Evolutionary conservation across 2,329 filamentous ascomycete genomes (phyloP), one percentile per base, ranked within the genome.

Genomic region (Epichloe glyceriae): DNA sequence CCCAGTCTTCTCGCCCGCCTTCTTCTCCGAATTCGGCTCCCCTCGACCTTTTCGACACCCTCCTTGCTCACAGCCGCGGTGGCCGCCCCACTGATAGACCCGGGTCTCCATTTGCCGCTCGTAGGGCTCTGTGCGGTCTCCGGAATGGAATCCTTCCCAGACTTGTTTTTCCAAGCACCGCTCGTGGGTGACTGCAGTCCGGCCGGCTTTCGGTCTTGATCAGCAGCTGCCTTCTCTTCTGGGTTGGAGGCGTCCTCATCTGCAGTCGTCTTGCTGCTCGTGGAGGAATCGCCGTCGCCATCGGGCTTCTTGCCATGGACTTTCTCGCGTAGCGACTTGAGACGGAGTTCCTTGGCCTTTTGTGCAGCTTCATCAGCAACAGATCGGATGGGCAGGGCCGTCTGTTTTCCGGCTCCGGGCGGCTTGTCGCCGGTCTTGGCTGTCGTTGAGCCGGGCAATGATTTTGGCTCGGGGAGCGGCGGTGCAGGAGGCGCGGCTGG

Each of bases 351-450:
- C 67, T 83, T 83, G 47, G 80, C 80, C 64, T 78, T 83, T 58
- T 75, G 68, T 0, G 80, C 81, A 46, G 77, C 81, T 62, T 88
- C 83, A 59, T 86, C 75, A 41, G 79, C 80, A 47, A 81, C 71
- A 59, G 73, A 77, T 55, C 71, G 70, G 46, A 78, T 65, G 2
- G 77, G 73, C 12, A 76, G 59, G 10, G 61, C 52, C 49, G 60
- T 61, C 38, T 46, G 39, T 4, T 44, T 39, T 7, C 22, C 46
- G 4, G 38, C n/a, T 7, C 40, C 38, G 53, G 65, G 53, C 56
- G 67, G 56, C 60, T 55, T 53, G 3, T 53, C 57, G 34, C 57
- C 59, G 46, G 59, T 54, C 52, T 61, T 57, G 39, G 56, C 26
- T 19, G 55, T 52, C 43, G 56, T 46, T n/a, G 57, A 17, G 44